A percentile compares a stretch with the other conserved stretches of the same genome.
These are phyloP conservation scores for Passiflora organensis DNA, from an alignment of 345 rosid species.

Conservation along the genomic window DNA sequence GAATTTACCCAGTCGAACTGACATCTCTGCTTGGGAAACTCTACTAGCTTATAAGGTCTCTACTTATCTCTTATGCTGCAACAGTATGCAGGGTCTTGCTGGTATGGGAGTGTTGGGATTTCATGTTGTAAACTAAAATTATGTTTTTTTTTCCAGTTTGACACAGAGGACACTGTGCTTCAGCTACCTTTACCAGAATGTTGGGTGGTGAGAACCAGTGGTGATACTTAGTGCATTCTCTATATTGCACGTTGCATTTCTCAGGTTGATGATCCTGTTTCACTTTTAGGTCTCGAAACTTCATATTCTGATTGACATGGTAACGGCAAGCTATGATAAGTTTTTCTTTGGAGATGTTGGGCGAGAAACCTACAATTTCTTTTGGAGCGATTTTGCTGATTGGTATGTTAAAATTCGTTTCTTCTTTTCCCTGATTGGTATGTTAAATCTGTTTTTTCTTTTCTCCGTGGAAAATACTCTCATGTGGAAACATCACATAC, in stretches of 20 bases:
- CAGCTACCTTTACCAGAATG: constrained; percentile 75
- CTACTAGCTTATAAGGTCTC: constrained; percentile 58
- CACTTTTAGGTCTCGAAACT: constrained; percentile 77
- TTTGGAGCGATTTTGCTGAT: constrained; percentile 97
- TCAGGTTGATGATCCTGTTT: not conserved
- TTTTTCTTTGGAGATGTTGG: constrained; percentile 89
- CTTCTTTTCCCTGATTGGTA: constrained; percentile 98
- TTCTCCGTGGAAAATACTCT: no score
- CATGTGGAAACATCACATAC: no score
- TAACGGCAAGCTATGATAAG: constrained; percentile 79
- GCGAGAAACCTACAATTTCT: constrained; percentile 91
- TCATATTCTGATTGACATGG: constrained; percentile 72
- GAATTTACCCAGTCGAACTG: constrained; percentile 66
- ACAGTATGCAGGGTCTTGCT: not conserved
- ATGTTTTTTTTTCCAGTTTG: constrained; percentile 46
- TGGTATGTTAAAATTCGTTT: constrained; percentile 58
- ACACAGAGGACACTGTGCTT: constrained; percentile 54
- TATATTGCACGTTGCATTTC: not conserved
- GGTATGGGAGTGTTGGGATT: no score
- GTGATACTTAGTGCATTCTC: not conserved
- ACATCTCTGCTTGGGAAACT: constrained; percentile 68
- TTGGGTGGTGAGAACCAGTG: constrained; percentile 76
- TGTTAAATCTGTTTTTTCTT: constrained; percentile 12
- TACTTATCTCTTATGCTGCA: constrained; percentile 10
- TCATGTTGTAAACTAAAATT: constrained; percentile 9